These are phyloP conservation scores for Lenzites betulinus DNA, from an alignment of 768 basidiomycete species.

Conservation along the genomic window DNA sequence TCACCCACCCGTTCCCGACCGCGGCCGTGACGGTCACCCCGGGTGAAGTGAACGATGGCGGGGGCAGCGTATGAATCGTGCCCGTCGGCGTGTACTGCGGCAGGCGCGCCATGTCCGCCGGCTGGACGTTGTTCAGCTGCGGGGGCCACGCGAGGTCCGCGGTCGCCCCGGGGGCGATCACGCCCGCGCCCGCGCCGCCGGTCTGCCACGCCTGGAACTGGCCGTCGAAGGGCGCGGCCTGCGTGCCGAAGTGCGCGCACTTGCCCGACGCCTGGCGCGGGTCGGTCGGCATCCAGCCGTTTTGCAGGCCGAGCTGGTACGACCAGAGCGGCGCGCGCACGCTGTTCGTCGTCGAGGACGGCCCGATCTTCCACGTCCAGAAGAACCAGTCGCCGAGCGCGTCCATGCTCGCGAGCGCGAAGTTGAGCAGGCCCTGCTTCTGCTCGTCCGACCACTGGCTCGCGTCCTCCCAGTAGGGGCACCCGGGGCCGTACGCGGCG, in stretches of 20 bases:
- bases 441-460: slow-evolving; percentile 49
- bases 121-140: slow-evolving; percentile 46
- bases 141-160: slow-evolving; percentile 56
- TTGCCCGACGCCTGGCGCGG: slow-evolving; percentile 62
- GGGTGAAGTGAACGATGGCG: slow-evolving; percentile 46
- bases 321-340: slow-evolving; percentile 65
- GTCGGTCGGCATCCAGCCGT: slow-evolving; percentile 78
- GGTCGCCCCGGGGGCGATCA: slow-evolving; percentile 43
- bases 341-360: slow-evolving; percentile 46
- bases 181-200: slow-evolving; percentile 61
- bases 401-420: slow-evolving; percentile 61
- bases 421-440: slow-evolving; percentile 53
- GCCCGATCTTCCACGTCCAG: slow-evolving; percentile 83
- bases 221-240: slow-evolving; percentile 49
- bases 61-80: slow-evolving; percentile 53
- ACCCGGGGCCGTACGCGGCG: slow-evolving; percentile 35
- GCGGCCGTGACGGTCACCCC: slow-evolving; percentile 41
- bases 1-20: slow-evolving; percentile 57
- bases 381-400: slow-evolving; percentile 69
- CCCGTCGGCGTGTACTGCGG: slow-evolving; percentile 69
- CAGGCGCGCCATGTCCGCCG: slow-evolving; percentile 39
- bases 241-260: slow-evolving; percentile 57
- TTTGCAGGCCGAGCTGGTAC: slow-evolving; percentile 64
- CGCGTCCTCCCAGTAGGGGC: slow-evolving; percentile 48
- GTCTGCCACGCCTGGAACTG: slow-evolving; percentile 62